phyloP scores from a whole-genome alignment of 2,329 filamentous ascomycete species.

The Thelonectria blattea region DNA sequence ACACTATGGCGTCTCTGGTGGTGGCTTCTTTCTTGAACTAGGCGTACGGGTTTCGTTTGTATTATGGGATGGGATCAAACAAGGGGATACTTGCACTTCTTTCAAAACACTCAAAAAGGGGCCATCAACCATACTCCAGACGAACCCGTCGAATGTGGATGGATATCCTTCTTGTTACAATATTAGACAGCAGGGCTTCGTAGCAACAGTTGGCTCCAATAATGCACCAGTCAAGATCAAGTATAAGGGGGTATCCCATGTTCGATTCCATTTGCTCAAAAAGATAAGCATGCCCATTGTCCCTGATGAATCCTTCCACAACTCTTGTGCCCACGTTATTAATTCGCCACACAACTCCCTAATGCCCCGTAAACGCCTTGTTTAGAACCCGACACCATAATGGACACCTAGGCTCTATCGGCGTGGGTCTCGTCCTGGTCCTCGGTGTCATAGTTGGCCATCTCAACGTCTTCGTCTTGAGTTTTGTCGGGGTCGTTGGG shows the following conservation, averaged over 20 bases:
- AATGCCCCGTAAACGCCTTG: slow-evolving; percentile 36
- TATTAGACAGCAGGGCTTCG: slow-evolving; percentile 37
- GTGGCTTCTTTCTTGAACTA: neutral
- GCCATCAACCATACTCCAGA: slow-evolving; percentile 8
- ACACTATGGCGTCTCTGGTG: neutral
- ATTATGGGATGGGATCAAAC: slow-evolving; percentile 5
- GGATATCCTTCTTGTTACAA: slow-evolving; percentile 15
- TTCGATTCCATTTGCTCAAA: slow-evolving; percentile 12
- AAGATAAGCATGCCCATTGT: slow-evolving; percentile 12
- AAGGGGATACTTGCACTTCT: slow-evolving; percentile 10
- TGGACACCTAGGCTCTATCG: slow-evolving; percentile 35
- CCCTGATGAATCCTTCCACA: slow-evolving; percentile 19
- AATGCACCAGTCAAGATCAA: slow-evolving; percentile 6
- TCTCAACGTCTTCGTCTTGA: slow-evolving; percentile 57
- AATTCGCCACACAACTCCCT: slow-evolving; percentile 23
- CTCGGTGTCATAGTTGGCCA: slow-evolving; percentile 54
- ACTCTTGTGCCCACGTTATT: slow-evolving; percentile 24
- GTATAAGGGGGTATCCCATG: slow-evolving; percentile 12
- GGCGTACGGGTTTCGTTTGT: neutral
- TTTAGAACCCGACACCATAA: slow-evolving; percentile 8
- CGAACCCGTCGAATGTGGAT: slow-evolving; percentile 22
- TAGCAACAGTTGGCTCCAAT: slow-evolving; percentile 21
- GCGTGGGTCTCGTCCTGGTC: slow-evolving; percentile 47
- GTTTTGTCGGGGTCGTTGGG: slow-evolving; percentile 40
- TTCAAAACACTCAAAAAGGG: slow-evolving; percentile 2